Evolutionary conservation across 768 basidiomycete species (phyloP).

Genomic region (Hortiboletus campestris): DNA sequence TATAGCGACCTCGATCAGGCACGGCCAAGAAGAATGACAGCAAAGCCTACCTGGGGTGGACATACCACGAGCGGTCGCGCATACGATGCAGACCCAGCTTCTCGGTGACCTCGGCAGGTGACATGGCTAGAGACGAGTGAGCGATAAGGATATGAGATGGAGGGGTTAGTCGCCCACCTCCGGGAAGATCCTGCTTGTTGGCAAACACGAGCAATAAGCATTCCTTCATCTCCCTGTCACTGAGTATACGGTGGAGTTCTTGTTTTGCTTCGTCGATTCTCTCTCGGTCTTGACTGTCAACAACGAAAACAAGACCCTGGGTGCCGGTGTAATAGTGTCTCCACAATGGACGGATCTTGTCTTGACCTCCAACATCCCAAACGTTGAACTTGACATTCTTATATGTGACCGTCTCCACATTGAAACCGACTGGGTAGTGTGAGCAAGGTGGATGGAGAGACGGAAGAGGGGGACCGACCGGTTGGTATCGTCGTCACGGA

Average conservation of each 20-base stretch:
- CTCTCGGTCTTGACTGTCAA: slow-evolving; percentile 94
- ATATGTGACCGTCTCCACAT: slow-evolving; percentile 98
- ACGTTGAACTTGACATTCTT: slow-evolving; percentile 97
- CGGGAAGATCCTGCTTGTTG: slow-evolving; percentile 98
- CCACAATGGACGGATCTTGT: slow-evolving; percentile 98
- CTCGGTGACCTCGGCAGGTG: slow-evolving; percentile 98
- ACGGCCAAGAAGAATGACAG: not conserved
- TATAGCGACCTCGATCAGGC: slow-evolving; percentile 30
- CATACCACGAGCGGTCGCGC: slow-evolving; percentile 98
- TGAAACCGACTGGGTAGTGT: slow-evolving; percentile 78
- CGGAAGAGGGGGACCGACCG: slow-evolving; percentile 45
- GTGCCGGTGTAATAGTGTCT: slow-evolving; percentile 99
- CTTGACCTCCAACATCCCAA: slow-evolving; percentile 99
- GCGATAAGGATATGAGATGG: not conserved
- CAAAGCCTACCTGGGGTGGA: slow-evolving; percentile 83
- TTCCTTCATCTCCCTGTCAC: slow-evolving; percentile 98
- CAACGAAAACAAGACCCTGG: slow-evolving; percentile 96
- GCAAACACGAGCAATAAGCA: slow-evolving; percentile 97
- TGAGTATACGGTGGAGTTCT: slow-evolving; percentile 93
- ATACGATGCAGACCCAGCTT: slow-evolving; percentile 93
- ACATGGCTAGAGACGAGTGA: slow-evolving; percentile 66
- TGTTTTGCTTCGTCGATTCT: slow-evolving; percentile 95
- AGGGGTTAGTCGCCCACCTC: slow-evolving; percentile 57
- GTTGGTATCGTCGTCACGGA: slow-evolving; percentile 98
- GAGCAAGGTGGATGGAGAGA: not conserved